Evolutionary conservation across 148 eudicot species (phyloP).

Genomic region (Gaultheria prostrata): DNA sequence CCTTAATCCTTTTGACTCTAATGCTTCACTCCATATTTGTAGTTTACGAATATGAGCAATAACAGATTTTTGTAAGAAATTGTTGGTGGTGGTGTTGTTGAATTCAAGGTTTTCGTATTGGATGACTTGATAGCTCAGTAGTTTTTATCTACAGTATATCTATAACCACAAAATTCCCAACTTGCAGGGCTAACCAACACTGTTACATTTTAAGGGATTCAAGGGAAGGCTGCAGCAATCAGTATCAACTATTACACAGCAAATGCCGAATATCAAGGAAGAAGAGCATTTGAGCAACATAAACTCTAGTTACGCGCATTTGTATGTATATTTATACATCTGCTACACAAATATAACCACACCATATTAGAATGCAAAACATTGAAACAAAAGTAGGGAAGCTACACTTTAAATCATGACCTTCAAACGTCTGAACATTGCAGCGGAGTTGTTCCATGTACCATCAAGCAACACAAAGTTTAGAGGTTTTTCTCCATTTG

Average conservation of each 20-base stretch:
- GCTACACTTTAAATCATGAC: slow-evolving; percentile 28
- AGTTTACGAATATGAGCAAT: not conserved
- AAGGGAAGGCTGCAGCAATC: not conserved
- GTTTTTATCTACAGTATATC: not conserved
- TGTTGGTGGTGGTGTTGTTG: not conserved
- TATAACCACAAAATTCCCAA: not conserved
- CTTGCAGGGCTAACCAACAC: not conserved
- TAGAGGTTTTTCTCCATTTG: slow-evolving; percentile 34
- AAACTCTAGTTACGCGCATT: not conserved
- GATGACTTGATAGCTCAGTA: not conserved
- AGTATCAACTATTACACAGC: no score
- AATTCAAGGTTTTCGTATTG: not conserved
- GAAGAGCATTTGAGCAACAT: not conserved
- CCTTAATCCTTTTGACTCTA: no score
- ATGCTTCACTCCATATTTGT: no score
- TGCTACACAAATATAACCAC: not conserved
- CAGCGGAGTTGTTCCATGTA: slow-evolving; percentile 92
- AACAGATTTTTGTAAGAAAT: not conserved
- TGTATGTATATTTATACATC: not conserved
- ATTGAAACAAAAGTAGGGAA: slow-evolving; percentile 10
- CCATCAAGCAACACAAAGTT: slow-evolving; percentile 89
- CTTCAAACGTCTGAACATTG: slow-evolving; percentile 94
- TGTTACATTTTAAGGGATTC: not conserved
- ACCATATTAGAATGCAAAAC: not conserved
- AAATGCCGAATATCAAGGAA: not conserved